Evolutionary conservation across 73 alveolate genomes (phyloP), one percentile per base, ranked within the genome.

Genomic region (Effrenium voratum): DNA sequence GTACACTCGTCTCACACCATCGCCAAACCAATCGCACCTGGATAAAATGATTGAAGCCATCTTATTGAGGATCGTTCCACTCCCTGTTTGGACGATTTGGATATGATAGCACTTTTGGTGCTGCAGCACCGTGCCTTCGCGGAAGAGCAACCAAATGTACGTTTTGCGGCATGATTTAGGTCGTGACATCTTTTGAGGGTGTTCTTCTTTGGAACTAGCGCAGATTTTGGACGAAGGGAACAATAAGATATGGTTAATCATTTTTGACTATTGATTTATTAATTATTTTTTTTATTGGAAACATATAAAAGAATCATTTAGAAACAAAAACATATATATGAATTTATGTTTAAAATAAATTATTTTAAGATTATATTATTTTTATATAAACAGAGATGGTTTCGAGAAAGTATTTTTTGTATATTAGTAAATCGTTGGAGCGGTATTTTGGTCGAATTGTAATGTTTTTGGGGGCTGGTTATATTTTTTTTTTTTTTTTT

Each of bases 1-100:
- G 94, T 85, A 36, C 94, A 85, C 45, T 85, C 94, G 13, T 80
- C 94, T 12, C 94, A 85, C 59, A 59, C 94, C 16, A 85, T 85
- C 13, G 12, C 93, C 40, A 85, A 85, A 44, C 94, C 94, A n/a
- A 50, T 85, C 46, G 81, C 82, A 41, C 76, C 94, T 30, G 94
- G 75, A 80, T 85, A 50, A 55, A 57, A 59, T 40, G 57, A 40
- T 5, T 3, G 22, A 22, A 50, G 24, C 1, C 24, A 38, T 28
- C 10, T 15, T 22, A 76, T 38, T 76, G 10, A 5, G 36, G 4
- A 26, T 2, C 0, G 49, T n/a, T 0, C 26, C 19, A 13, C 13
- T 6, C 44, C 44, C 5, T 19, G 30, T 45, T 45, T 45, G 19
- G 72, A 22, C 4, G 49, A 19, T 10, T 80, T 46, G 0, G 46